Base-by-base conservation (phyloP, 148 eudicot species). In the Bassia scoparia region DNA sequence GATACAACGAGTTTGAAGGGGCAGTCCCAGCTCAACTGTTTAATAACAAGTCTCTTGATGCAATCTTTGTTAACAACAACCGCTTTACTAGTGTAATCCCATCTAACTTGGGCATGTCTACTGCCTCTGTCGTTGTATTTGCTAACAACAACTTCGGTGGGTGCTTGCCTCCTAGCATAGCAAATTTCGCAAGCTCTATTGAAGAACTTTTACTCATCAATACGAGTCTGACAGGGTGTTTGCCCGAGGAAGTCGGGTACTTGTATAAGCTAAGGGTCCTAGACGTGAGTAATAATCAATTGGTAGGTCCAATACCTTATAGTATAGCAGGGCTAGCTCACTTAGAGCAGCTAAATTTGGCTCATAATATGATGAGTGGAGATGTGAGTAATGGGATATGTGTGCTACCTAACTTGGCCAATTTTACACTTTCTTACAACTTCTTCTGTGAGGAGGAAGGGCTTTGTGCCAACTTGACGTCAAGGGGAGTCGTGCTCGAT, bases 1-100 rank as follows among this genome's bases (percentile, higher is more conserved):
- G 96, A 15, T 90, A 48, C 83, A 90, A 90, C 43, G 96, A 90
- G 67, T 90, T 90, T 54, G 96, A 90, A 75, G 96, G 92, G 43
- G 48, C 79, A 34, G 35, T 90, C 50, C 96, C 92, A 12, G 18
- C 86, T 41, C 5, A 78, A 38, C 82, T 90, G 30, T 88, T 90
- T 76, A 76, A 66, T 79, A 76, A 63, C 77, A 53, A 66, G 35
- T 56, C 60, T 5, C 74, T 88, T 12, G 96, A 90, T 35, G 96
- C 96, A 2, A 77, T 90, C 24, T 88, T 90, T 33, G 50, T 90
- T 7, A 90, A 90, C 62, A 84, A 83, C 77, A 90, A 90, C 69
- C 79, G 85, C 1, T 80, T 90, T 65, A 78, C 78, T 12, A 74
- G 80, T 29, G 75, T 82, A 15, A 86, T 90, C 48, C 96, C 92